A percentile compares a stretch with the other conserved stretches of the same genome.
These are phyloP conservation scores for Eremothecium cymbalariae DNA, from an alignment of 1,139 yeast species.

Conservation along the genomic window DNA sequence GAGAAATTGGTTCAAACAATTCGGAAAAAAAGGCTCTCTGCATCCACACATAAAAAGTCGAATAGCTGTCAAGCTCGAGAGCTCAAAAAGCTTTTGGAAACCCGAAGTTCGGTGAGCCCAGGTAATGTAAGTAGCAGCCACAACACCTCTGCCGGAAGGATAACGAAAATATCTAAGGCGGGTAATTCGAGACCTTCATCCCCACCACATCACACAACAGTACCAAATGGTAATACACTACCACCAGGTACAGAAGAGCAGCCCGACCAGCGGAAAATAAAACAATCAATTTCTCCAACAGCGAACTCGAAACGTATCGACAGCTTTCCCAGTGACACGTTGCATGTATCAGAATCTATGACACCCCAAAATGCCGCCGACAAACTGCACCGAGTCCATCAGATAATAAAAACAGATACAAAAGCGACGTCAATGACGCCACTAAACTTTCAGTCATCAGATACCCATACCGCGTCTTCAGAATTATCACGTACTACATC, in stretches of 20 bases:
- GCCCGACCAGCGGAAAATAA: conserved; percentile 3
- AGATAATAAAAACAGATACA: too few relatives aligned
- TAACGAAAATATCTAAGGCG: background rate
- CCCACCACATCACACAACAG: background rate
- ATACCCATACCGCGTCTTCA: too few relatives aligned
- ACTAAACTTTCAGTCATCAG: too few relatives aligned
- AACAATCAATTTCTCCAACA: too few relatives aligned
- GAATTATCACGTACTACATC: background rate
- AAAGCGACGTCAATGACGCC: too few relatives aligned
- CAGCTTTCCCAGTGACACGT: too few relatives aligned
- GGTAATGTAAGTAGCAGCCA: conserved; percentile 6
- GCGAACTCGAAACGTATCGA: too few relatives aligned
- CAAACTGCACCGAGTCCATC: conserved; percentile 10
- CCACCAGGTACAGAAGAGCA: conserved; percentile 3
- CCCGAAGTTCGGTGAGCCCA: too few relatives aligned
- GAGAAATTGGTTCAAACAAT: conserved; percentile 26
- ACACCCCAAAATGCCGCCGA: too few relatives aligned
- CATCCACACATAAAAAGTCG: conserved; percentile 27
- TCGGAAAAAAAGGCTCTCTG: conserved; percentile 9
- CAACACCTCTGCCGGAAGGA: conserved; percentile 9
- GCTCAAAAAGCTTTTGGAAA: conserved; percentile 27
- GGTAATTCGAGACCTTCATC: conserved; percentile 4
- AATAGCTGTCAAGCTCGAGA: conserved; percentile 33
- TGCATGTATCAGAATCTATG: too few relatives aligned
- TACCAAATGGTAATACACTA: background rate